These are phyloP conservation scores for Torulaspora delbrueckii DNA, from an alignment of 805 yeast species.

Conservation along the genomic window DNA sequence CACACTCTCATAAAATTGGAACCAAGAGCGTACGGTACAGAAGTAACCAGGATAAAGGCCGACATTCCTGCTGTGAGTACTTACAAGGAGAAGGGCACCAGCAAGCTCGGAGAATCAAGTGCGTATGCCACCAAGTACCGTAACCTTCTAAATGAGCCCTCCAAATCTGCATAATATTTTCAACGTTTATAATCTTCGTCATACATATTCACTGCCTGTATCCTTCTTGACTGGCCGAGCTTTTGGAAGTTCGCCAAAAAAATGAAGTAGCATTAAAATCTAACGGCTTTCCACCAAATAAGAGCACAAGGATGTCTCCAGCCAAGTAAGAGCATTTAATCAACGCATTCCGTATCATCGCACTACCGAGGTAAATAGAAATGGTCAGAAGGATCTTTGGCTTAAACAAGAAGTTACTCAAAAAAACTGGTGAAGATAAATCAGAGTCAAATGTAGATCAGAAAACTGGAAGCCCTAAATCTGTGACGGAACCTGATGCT, in stretches of 20 bases:
- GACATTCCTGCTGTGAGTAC: constrained; percentile 98
- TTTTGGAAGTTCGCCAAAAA: background rate
- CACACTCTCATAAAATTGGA: constrained; percentile 92
- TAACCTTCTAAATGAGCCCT: constrained; percentile 20
- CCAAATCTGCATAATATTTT: constrained; percentile 11
- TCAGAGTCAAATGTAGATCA: background rate
- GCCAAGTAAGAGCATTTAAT: too few relatives aligned
- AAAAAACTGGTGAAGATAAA: background rate
- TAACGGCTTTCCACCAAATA: too few relatives aligned
- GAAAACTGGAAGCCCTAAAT: background rate
- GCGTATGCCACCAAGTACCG: constrained; percentile 14
- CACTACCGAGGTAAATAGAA: too few relatives aligned
- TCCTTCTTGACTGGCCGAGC: background rate
- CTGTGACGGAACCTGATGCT: background rate
- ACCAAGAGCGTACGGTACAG: constrained; percentile 89
- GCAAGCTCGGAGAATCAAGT: constrained; percentile 40
- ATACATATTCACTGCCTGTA: background rate
- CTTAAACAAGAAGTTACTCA: constrained; percentile 6
- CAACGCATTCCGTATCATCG: too few relatives aligned
- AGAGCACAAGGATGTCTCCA: too few relatives aligned
- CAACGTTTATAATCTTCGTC: background rate
- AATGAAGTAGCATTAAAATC: too few relatives aligned
- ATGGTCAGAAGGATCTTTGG: constrained; percentile 15
- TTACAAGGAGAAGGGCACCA: constrained; percentile 89
- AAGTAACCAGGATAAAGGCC: constrained; percentile 86